Conservation (phyloP, 2,329 filamentous ascomycete species). For the Cordyceps fumosorosea region DNA sequence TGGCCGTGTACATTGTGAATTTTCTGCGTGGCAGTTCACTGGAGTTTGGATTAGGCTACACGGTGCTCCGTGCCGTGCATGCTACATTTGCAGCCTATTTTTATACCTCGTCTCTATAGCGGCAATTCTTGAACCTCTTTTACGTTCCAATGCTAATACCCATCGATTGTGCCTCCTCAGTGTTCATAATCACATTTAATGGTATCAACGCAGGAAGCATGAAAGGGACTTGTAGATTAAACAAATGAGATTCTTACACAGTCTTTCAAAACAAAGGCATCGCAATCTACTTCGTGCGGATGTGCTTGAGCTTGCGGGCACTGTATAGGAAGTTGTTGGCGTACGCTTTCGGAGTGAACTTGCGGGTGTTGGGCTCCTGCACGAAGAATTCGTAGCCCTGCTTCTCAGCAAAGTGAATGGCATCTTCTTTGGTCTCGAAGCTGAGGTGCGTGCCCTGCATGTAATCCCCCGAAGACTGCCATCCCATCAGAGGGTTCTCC, state of each 20-base stretch:
- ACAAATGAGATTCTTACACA: slow-evolving; percentile 11
- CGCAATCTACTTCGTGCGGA: slow-evolving; percentile 64
- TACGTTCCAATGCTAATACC: no score
- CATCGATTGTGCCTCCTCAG: no score
- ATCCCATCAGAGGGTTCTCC: slow-evolving; percentile 98
- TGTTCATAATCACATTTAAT: no score
- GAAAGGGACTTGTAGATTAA: not conserved
- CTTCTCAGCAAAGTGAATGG: slow-evolving; percentile 92
- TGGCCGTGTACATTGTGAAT: not conserved
- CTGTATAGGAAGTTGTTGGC: slow-evolving; percentile 93
- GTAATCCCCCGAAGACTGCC: slow-evolving; percentile 90
- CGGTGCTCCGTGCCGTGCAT: not conserved
- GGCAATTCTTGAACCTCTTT: not conserved
- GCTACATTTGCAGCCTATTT: not conserved
- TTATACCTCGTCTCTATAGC: not conserved
- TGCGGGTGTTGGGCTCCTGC: slow-evolving; percentile 88
- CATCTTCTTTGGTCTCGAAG: slow-evolving; percentile 91
- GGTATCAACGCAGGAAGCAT: no score
- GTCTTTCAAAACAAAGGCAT: not conserved
- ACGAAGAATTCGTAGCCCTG: slow-evolving; percentile 99
- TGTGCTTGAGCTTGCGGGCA: slow-evolving; percentile 78
- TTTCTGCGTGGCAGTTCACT: not conserved
- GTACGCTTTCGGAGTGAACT: slow-evolving; percentile 85
- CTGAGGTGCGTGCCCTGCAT: slow-evolving; percentile 91
- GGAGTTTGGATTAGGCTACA: slow-evolving; percentile 13